These are phyloP conservation scores for Candida silvatica DNA, from an alignment of 805 yeast genomes.

Conservation along the genomic window DNA sequence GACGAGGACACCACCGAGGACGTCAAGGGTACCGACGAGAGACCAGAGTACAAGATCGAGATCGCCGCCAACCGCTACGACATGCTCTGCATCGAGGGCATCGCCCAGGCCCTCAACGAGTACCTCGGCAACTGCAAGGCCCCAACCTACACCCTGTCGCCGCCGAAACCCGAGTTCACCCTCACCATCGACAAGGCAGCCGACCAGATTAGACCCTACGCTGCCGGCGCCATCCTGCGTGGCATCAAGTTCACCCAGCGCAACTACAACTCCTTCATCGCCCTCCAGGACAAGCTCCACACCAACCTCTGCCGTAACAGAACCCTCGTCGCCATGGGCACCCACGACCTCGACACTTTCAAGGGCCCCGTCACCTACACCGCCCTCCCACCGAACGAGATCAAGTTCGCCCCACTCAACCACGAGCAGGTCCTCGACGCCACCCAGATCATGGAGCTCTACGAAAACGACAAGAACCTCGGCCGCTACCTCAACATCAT, in stretches of 20 bases:
- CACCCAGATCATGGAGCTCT: constrained; percentile 74
- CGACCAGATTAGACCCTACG: constrained; percentile 75
- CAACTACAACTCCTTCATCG: constrained; percentile 88
- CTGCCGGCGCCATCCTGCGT: constrained; percentile 91
- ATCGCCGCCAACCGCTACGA: constrained; percentile 98
- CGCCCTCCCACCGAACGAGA: constrained; percentile 71
- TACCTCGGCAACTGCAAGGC: constrained; percentile 62
- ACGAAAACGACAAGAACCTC: constrained; percentile 82
- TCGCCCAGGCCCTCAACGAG: constrained; percentile 89
- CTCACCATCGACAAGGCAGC: constrained; percentile 74
- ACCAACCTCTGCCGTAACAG: constrained; percentile 94
- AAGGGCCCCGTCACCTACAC: constrained; percentile 71
- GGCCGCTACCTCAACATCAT: constrained; percentile 86
- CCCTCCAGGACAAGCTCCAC: constrained; percentile 93
- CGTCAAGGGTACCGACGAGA: constrained; percentile 62
- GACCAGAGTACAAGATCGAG: constrained; percentile 96
- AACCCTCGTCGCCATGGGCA: constrained; percentile 96
- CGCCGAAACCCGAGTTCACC: constrained; percentile 50
- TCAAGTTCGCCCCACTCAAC: constrained; percentile 69
- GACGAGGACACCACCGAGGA: constrained; percentile 94
- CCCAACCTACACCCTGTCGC: constrained; percentile 59
- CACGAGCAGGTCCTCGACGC: constrained; percentile 68
- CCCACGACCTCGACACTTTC: constrained; percentile 85
- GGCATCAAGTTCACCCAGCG: constrained; percentile 75
- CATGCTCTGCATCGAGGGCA: constrained; percentile 96